These are phyloP conservation scores for Trifolium repens DNA, from an alignment of 306 rosid genomes.

Conservation along the genomic window DNA sequence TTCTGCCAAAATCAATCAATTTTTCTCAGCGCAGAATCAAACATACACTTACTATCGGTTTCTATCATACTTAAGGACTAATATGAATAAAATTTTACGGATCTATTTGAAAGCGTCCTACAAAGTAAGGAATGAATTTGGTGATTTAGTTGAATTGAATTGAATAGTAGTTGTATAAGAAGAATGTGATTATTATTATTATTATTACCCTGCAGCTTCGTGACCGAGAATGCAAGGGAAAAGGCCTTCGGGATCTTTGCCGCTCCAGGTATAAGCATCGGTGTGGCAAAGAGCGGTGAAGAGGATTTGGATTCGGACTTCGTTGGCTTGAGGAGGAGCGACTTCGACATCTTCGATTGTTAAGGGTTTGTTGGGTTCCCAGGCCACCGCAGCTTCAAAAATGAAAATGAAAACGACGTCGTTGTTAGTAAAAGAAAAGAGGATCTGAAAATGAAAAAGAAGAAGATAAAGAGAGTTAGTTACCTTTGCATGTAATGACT, in stretches of 20 bases:
- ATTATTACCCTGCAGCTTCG: constrained; percentile 85
- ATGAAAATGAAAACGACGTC: not conserved
- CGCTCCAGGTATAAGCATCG: constrained; percentile 95
- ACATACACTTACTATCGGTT: too few species aligned
- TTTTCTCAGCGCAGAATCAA: too few species aligned
- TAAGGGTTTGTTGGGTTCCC: constrained; percentile 99
- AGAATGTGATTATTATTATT: too few species aligned
- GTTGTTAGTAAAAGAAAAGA: not conserved
- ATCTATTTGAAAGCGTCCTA: too few species aligned
- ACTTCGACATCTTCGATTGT: constrained; percentile 86
- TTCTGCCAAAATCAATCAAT: too few species aligned
- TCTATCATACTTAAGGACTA: too few species aligned
- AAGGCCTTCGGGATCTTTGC: constrained; percentile 94
- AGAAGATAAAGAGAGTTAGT: not conserved
- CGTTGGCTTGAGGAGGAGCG: constrained; percentile 92
- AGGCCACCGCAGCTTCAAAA: constrained; percentile 91
- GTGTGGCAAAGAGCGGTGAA: constrained; percentile 97
- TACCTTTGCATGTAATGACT: constrained; percentile 98
- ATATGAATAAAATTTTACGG: too few species aligned
- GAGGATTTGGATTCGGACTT: constrained; percentile 81
- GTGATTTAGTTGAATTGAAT: too few species aligned
- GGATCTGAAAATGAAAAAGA: not conserved
- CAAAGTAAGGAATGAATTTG: too few species aligned
- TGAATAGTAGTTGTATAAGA: too few species aligned
- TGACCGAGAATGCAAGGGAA: constrained; percentile 97